Evolutionary conservation across 371 early-diverging fungal species (phyloP).

Genomic region (Phascolomyces articulosus): DNA sequence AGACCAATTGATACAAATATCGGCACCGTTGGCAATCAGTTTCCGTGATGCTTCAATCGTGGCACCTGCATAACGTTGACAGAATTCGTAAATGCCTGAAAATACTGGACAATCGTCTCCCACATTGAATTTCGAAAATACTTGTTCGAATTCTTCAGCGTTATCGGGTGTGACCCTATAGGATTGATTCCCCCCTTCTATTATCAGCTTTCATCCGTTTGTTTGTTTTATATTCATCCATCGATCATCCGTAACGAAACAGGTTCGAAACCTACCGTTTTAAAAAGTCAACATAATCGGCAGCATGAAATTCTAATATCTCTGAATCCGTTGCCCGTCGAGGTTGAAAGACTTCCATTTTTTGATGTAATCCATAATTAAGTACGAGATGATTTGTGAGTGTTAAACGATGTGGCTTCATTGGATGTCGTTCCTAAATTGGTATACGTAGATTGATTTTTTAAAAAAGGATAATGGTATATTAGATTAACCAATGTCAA

Average conservation of each 20-base stretch:
- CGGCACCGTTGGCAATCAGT: constrained; percentile 73
- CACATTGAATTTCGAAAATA: constrained; percentile 82
- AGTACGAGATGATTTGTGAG: constrained; percentile 92
- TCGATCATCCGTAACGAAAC: no score
- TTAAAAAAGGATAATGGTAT: neutral
- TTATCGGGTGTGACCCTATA: constrained; percentile 93
- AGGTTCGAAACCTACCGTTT: no score
- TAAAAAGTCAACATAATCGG: constrained; percentile 98
- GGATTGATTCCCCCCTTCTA: no score
- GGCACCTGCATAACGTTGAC: constrained; percentile 86
- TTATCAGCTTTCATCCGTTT: no score
- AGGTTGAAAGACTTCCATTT: constrained; percentile 91
- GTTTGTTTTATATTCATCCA: no score
- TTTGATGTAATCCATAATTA: constrained; percentile 82
- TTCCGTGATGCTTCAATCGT: constrained; percentile 87
- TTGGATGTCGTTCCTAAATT: constrained; percentile 83
- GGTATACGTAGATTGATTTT: neutral
- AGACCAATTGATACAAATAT: constrained; percentile 94
- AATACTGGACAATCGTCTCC: constrained; percentile 99
- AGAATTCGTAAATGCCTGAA: constrained; percentile 96
- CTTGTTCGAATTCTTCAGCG: constrained; percentile 65
- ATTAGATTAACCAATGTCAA: neutral
- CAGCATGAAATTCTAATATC: constrained; percentile 94
- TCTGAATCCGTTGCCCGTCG: constrained; percentile 95
- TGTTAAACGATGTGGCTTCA: constrained; percentile 96